Conservation (phyloP, 1,284 basidiomycete species). For the Sphagnurus paluster region DNA sequence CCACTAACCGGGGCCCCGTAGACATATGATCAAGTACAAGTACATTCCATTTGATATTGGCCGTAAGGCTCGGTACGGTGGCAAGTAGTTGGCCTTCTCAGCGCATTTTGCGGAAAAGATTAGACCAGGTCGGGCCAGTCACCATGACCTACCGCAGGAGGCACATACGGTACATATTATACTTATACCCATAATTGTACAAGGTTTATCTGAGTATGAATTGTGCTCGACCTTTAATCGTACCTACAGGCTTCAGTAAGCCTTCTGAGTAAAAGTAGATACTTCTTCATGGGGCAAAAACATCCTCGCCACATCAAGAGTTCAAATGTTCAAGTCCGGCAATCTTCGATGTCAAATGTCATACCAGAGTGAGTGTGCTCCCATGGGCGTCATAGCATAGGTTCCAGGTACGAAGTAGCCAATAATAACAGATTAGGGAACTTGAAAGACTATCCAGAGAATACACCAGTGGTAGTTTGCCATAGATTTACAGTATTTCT, state of each 20-base stretch:
- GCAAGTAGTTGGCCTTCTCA: conserved; percentile 20
- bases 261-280: background rate
- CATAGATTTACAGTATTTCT: too few relatives aligned
- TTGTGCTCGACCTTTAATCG: background rate
- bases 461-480: too few relatives aligned
- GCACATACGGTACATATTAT: conserved; percentile 16
- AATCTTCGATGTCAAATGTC: too few relatives aligned
- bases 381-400: too few relatives aligned
- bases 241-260: background rate
- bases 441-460: too few relatives aligned
- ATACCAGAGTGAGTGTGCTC: too few relatives aligned
- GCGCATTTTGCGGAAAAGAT: conserved; percentile 1
- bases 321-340: too few relatives aligned
- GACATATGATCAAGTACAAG: conserved; percentile 99
- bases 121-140: background rate
- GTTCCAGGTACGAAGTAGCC: too few relatives aligned
- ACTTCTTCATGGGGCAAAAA: too few relatives aligned
- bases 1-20: conserved; percentile 30
- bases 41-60: conserved; percentile 93
- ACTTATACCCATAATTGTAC: conserved; percentile 25
- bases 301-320: too few relatives aligned
- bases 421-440: too few relatives aligned
- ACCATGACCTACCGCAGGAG: background rate
- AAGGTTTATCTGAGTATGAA: too few relatives aligned
- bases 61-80: conserved; percentile 73